Base-by-base conservation (phyloP, 2,329 filamentous ascomycete genomes). In the Pseudogymnoascus sp. region DNA sequence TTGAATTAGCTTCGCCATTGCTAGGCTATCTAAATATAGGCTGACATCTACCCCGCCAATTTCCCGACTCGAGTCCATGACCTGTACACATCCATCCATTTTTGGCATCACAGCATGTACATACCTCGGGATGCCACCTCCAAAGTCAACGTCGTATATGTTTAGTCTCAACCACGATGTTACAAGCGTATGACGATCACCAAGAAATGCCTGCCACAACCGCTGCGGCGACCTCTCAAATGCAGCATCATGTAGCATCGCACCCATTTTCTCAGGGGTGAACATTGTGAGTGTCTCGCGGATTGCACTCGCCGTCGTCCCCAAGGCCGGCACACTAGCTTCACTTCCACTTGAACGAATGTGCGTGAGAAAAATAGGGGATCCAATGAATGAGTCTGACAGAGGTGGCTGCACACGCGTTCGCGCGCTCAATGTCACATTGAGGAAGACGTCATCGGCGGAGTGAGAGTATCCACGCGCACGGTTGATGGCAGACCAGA, bases 121-220 rank as follows among this genome's bases (percentile, higher is more conserved):
- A 64, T 76, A 78, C 3, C 71, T 65, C 35, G 29, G 29, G 11
- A 19, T 19, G 19, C 61, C 59, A 2, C 64, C 61, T 33, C 68
- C 65, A 65, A 81, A 80, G 11, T 78, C 73, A 11, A 80, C 73
- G 38, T 78, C 73, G 16, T 77, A 75, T 7, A 74, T 67, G 19
- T 69, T 70, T 12, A 72, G 62, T 31, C 74, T 67, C 23, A 73
- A 71, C 79, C 79, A 81, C 0, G 74, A 77, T 4, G 78, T 81
- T 2, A 77, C 74, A 3, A 80, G 65, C 0, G 74, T 65, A 67
- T 81, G 78, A 21, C 71, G 68, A 0, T 66, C 63, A 0, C 79
- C 80, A 6, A 79, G 62, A 61, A 80, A 81, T 0, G 67, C 75
- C 63, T 78, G 75, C 80, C 79, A 81, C 14, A 81, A 64, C 5